Evolutionary conservation across 306 rosid species (phyloP).

Genomic region (Sicyos baderoa): DNA sequence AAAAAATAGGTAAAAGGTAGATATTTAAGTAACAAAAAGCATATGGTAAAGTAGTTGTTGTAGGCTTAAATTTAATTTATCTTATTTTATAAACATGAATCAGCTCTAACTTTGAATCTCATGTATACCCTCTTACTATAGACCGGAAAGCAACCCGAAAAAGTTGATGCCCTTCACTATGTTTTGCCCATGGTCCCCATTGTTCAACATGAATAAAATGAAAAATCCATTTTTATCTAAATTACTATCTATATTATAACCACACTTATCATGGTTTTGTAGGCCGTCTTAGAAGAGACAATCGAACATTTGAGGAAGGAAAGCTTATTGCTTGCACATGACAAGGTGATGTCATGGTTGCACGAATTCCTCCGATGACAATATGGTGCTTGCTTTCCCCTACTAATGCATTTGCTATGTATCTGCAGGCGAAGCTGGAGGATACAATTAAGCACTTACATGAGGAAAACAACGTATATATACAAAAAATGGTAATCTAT

Average conservation of each 20-base stretch:
- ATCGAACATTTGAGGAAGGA: slow-evolving; percentile 35
- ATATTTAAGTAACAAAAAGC: too few relatives aligned
- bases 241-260: neutral
- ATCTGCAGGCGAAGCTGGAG: slow-evolving; percentile 40
- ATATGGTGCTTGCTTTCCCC: slow-evolving; percentile 5
- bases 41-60: too few relatives aligned
- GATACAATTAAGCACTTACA: slow-evolving; percentile 40
- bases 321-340: slow-evolving; percentile 32
- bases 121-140: neutral
- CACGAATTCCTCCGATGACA: neutral
- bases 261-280: neutral
- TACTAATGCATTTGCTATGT: slow-evolving; percentile 19
- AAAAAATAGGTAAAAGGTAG: too few relatives aligned
- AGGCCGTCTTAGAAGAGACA: slow-evolving; percentile 40
- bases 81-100: neutral
- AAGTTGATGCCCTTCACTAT: neutral
- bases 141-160: neutral
- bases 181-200: neutral
- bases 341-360: slow-evolving; percentile 34
- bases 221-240: neutral
- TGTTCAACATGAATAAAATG: neutral
- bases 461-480: slow-evolving; percentile 38
- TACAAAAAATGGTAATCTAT: slow-evolving; percentile 34
- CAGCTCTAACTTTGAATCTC: neutral
- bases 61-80: too few relatives aligned